Evolutionary conservation across 495 filamentous ascomycete species (phyloP).

Genomic region (Penicillium arizonense): DNA sequence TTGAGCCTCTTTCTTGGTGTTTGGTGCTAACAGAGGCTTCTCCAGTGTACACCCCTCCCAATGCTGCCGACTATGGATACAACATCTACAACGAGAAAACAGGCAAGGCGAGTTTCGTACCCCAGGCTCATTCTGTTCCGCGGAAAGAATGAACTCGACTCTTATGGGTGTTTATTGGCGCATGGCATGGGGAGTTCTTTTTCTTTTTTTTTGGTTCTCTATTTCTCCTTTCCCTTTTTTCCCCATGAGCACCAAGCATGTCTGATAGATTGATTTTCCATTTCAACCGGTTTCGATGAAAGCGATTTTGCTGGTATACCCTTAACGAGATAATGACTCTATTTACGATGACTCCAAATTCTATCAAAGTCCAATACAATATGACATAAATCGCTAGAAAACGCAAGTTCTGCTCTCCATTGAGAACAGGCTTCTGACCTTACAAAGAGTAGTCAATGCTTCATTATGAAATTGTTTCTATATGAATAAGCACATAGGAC

Average conservation of each 20-base stretch:
- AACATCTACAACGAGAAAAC: constrained; percentile 69
- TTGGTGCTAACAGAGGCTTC: neutral
- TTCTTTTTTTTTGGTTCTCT: neutral
- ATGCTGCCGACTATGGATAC: constrained; percentile 76
- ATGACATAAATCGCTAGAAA: too few relatives aligned
- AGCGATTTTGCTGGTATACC: neutral
- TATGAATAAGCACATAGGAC: too few relatives aligned
- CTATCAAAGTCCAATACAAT: too few relatives aligned
- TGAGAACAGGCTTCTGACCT: too few relatives aligned
- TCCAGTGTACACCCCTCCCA: constrained; percentile 37
- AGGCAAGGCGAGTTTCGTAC: constrained; percentile 47
- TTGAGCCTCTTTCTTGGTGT: too few relatives aligned
- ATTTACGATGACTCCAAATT: too few relatives aligned
- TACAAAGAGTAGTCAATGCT: too few relatives aligned
- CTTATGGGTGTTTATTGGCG: too few relatives aligned
- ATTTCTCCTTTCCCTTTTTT: neutral
- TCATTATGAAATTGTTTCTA: too few relatives aligned
- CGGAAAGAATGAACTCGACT: constrained; percentile 1
- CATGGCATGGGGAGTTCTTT: neutral
- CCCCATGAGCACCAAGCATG: neutral
- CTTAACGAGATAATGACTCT: neutral
- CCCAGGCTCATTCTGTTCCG: constrained; percentile 23
- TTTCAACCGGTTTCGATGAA: neutral
- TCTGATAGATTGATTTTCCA: neutral
- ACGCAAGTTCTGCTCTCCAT: too few relatives aligned